Base-by-base conservation (phyloP, 2,329 filamentous ascomycete genomes). In the Ophiostoma triangulosporum region DNA sequence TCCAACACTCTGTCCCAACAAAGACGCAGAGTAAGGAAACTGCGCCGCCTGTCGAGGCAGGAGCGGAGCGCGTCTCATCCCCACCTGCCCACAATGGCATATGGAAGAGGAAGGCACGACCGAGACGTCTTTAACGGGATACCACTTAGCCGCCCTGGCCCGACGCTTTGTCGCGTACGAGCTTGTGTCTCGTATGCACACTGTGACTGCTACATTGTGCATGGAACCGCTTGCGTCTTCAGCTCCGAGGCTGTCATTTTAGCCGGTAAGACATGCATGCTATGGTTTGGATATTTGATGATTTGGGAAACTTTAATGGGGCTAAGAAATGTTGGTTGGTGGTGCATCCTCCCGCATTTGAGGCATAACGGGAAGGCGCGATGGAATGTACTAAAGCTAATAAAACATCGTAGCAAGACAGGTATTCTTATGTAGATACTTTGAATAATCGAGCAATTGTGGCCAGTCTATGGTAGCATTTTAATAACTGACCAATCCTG, bases 1-100 rank as follows among this genome's bases (percentile, higher is more conserved):
- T 24, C 38, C 12, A 12, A 6, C 20, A 43, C n/a, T n/a, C n/a
- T n/a, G n/a, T n/a, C n/a, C n/a, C n/a, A n/a, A n/a, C n/a, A 46
- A 29, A 46, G 43, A 26, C 22, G 31, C 24, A 33, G 29, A 49
- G 20, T 29, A 52, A 48, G 43, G 54, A 55, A 55, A 52, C 45
- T 46, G 50, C 45, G 54, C 24, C 36, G 27, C 27, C 27, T 31
- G 49, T 32, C 31, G 49, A 40, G 50, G 54, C 50, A 55, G 52
- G 54, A 57, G 53, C 55, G 45, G 51, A 52, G 53, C 57, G 57
- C 56, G 57, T 58, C 55, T 48, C 51, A 50, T 56, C 53, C 36
- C 49, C 51, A 51, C 52, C 54, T 49, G 38, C 51, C 54, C 54
- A 27, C 33, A 6, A 27, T 35, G 54, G 36, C 50, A 49, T 22